Base-by-base conservation (phyloP, 2,329 filamentous ascomycete species). In the Aspergillus caelatus region DNA sequence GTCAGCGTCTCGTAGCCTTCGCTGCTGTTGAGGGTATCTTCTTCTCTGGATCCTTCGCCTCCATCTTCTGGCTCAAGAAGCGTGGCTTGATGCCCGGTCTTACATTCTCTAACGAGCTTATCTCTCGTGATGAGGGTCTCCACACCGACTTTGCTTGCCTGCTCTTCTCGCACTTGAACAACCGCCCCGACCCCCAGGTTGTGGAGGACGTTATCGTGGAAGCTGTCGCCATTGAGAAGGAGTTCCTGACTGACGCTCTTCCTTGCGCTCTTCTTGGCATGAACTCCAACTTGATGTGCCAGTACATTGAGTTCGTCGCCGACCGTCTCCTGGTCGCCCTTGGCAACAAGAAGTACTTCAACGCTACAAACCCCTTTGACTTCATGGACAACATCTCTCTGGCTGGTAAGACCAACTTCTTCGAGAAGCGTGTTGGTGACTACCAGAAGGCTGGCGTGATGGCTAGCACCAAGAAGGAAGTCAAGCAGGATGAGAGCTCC, bases 1-100 rank as follows among this genome's bases (percentile, higher is more conserved):
- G 93, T 65, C 93, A 94, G 83, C 94, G 95, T 74, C 89, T 99
- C 21, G 91, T 99, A 68, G 95, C 95, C 70, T 99, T 99, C 74
- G 95, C 95, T 68, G 95, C 95, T 52, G 94, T 99, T 60, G 95
- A 99, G 84, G 95, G 95, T 78, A 99, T 99, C 84, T 99, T 99
- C 90, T 99, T 99, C 89, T 95, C 91, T 72, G 95, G 95, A 68
- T 96, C 95, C 28, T 99, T 99, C 75, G 95, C 95, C 4, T 96
- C 95, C 71, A 98, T 99, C 83, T 99, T 99, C 88, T 99, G 95
- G 95, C 86, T 99, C 77, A 99, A 98, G 92, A 99, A 99, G 90
- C 95, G 96, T 80, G 95, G 95, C 72, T 89, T 99, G 71, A 99
- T 99, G 95, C 91, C 95, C 55, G 95, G 95, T 73, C 87, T 99